Base-by-base conservation (phyloP, 345 rosid genomes). In the Eucalyptus victrix region DNA sequence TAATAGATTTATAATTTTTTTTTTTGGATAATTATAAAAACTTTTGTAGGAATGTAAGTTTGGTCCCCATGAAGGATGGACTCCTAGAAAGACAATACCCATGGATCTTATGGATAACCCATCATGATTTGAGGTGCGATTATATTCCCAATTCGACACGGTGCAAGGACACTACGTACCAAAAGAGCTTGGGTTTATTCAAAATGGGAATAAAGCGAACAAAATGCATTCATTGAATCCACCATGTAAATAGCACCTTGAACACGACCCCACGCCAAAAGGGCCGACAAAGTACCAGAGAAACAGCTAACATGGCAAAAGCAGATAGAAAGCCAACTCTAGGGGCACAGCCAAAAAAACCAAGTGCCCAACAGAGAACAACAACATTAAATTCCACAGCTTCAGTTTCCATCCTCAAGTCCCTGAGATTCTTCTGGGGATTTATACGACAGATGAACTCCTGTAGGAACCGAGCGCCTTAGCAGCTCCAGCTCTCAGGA, bases 381-480 rank as follows among this genome's bases (percentile, higher is more conserved):
- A 69, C 81, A 72, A 11, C 28, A 6, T 2, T 23, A 76, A 76
- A 12, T 12, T 40, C 24, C 2, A 76, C 28, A 40, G 16, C 85
- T 76, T 76, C 24, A 40, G 85, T 6, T 87, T 62, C 30, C 54
- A 47, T 9, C 49, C 32, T 30, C 42, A 4, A 28, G 32, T 6
- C 30, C 83, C 81, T 14, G 49, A 19, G 34, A 87, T 37, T 45
- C 40, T 32, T 4, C 12, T 23, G 45, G 49, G 49, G 53, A 65
- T 72, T 89, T 88, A 91, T 4, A 90, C 81, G 91, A 87, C 91
- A 67, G 91, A 88, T 42, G 88, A 90, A 93, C 93, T 92, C 90
- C 92, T 90, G 92, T 85, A 91, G 86, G 94, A 93, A 23, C 92
- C 92, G n/a, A 91, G 90, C 34, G 93, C 93, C 87, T 91, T 92